Percentiles rank a stretch among this genome's conserved stretches.
Conservation (phyloP, 2,329 filamentous ascomycete species). For the Botrytis fabae region DNA sequence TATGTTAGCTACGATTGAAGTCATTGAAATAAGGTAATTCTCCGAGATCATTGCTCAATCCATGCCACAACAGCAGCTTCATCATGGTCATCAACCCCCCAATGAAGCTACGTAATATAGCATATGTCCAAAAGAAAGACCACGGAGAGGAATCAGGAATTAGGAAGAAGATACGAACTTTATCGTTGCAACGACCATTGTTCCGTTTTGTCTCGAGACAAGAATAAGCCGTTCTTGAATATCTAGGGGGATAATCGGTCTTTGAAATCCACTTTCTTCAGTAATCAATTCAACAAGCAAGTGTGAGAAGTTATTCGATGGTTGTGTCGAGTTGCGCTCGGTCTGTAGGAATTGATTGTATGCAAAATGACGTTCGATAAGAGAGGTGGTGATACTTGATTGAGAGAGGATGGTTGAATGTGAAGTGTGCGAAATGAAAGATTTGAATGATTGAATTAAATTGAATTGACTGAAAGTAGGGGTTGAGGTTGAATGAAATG, state of each 20-base stretch:
- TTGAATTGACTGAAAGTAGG: slow-evolving; percentile 3
- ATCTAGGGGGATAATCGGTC: neutral
- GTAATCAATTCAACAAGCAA: neutral
- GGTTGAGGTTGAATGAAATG: slow-evolving; percentile 1
- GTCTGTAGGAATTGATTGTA: slow-evolving; percentile 8
- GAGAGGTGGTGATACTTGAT: neutral
- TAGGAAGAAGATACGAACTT: slow-evolving; percentile 50
- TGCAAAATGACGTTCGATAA: slow-evolving; percentile 16
- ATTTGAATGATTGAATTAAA: slow-evolving; percentile 11
- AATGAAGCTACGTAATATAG: neutral
- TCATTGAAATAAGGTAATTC: neutral
- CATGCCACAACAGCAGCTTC: neutral
- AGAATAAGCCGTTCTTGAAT: neutral
- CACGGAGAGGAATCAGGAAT: slow-evolving; percentile 8
- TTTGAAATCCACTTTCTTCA: neutral
- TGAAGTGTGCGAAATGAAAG: slow-evolving; percentile 5
- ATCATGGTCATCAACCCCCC: neutral
- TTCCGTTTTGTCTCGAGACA: slow-evolving; percentile 25
- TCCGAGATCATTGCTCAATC: neutral
- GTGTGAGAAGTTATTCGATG: neutral
- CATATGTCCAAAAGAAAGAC: neutral
- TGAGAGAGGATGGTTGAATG: neutral
- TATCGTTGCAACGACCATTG: slow-evolving; percentile 60
- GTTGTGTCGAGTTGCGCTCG: neutral
- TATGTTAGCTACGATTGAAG: slow-evolving; percentile 12